Conservation (phyloP, 192 early-diverging fungal species). For the Coemansia sp. region DNA sequence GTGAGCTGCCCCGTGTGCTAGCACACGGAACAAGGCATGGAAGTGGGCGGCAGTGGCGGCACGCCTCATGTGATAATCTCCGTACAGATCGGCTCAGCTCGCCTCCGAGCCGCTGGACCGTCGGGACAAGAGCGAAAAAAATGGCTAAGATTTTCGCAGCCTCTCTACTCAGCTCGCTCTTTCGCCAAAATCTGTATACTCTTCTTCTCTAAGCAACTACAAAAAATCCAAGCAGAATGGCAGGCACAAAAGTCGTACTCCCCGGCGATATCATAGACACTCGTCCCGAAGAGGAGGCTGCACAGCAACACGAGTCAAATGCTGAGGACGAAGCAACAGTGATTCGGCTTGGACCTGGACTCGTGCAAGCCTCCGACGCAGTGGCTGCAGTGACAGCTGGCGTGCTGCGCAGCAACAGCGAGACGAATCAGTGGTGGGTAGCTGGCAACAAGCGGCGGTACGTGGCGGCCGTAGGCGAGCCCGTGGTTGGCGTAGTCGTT, state of each 20-base stretch:
- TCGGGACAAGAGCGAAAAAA: no score
- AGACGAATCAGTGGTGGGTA: slow-evolving; percentile 76
- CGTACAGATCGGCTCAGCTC: background rate
- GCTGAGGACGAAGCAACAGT: slow-evolving; percentile 27
- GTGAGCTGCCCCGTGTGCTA: no score
- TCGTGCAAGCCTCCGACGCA: slow-evolving; percentile 67
- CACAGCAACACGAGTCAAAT: background rate
- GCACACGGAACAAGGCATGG: no score
- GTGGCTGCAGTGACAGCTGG: slow-evolving; percentile 77
- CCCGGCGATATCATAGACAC: slow-evolving; percentile 51
- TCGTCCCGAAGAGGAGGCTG: background rate
- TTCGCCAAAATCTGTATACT: background rate
- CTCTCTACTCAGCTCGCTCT: background rate
- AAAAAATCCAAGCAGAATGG: slow-evolving; percentile 19
- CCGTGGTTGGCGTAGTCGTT: slow-evolving; percentile 83
- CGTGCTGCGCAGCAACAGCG: slow-evolving; percentile 59
- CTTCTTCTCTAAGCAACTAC: background rate
- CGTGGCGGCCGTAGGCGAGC: slow-evolving; percentile 83
- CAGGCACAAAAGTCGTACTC: slow-evolving; percentile 29
- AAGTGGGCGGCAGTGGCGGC: background rate
- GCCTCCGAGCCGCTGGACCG: slow-evolving; percentile 1
- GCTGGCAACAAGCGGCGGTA: slow-evolving; percentile 88
- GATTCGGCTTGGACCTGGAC: slow-evolving; percentile 82
- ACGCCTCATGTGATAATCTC: background rate
- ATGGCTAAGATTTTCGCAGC: background rate